Evolutionary conservation across 176 grass and related monocot genomes (phyloP), one percentile per base, ranked within the genome.

Genomic region (Carex scoparia): DNA sequence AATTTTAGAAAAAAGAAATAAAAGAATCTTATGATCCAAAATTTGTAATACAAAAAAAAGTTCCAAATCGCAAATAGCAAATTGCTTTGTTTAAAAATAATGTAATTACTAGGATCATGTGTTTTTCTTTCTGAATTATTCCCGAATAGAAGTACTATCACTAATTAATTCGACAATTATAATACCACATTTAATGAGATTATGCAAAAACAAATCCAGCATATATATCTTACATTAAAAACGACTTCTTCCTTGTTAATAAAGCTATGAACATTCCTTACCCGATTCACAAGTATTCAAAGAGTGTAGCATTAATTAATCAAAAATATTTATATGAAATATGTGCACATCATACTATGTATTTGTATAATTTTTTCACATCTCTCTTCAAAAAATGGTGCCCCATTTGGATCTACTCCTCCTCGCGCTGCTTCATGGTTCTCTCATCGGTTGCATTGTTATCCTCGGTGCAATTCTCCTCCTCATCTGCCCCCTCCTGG

Each of bases 341-440:
- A 46, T 37, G 65, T 30, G 4, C n/a, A 49, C 48, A 49, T 74
- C 49, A 37, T 54, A 35, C n/a, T 40, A 11, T 63, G 2, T 23
- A 19, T 28, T 10, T 70, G 2, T 58, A 30, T 40, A 37, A 4
- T 74, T 60, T n/a, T 23, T 56, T 64, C 33, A n/a, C 28, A 31
- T 3, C 13, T 16, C 42, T 70, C 70, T 51, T 23, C 4, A 64
- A 60, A 60, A 75, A 55, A 86, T 90, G 88, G 35, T 65, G 27
- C 81, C 85, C 2, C 91, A 93, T 83, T 58, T 97, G 31, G 94
- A 88, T 58, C 90, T 93, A 66, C 84, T 97, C 72, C 85, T 94
- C 79, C 90, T 90, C 10, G 79, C 79, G 16, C 74, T 94, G 59
- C 84, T 93, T 70, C 90, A 82, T 67, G 73, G 84, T 28, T 65